Conservation (phyloP, 192 early-diverging fungal genomes). For the Gigaspora rosea region DNA sequence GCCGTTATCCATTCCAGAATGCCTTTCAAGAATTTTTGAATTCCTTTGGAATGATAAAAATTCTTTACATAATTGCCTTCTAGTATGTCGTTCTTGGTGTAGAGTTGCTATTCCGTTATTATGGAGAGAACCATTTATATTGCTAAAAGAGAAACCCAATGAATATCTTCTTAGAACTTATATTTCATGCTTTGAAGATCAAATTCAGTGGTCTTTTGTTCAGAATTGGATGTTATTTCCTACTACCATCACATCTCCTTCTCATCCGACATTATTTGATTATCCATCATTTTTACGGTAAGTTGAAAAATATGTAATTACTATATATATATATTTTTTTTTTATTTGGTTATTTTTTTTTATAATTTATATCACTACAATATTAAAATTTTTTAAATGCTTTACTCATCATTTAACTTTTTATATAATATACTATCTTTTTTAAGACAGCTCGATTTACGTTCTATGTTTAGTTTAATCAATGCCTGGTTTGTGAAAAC, state of each 20-base stretch:
- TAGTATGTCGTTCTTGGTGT: constrained; percentile 14
- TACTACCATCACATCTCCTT: not conserved
- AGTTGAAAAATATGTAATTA: not conserved
- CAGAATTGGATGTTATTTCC: constrained; percentile 1
- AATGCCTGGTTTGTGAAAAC: not conserved
- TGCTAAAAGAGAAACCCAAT: not conserved
- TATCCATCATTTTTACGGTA: not conserved
- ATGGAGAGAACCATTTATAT: constrained; percentile 14
- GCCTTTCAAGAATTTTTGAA: constrained; percentile 11
- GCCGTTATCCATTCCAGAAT: not conserved
- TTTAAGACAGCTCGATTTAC: too few species aligned
- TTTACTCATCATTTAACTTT: too few species aligned
- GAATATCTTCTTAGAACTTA: not conserved
- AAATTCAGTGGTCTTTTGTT: not conserved
- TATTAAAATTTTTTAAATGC: too few species aligned
- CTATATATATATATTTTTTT: too few species aligned
- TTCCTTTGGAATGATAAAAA: not conserved
- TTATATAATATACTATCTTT: too few species aligned
- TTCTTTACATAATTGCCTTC: constrained; percentile 7
- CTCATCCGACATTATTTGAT: not conserved
- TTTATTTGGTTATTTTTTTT: too few species aligned
- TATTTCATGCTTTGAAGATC: not conserved
- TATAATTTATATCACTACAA: too few species aligned
- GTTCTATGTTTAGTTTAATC: not conserved
- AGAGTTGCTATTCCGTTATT: constrained; percentile 1